Evolutionary conservation across 768 basidiomycete species (phyloP), one percentile per base, ranked within the genome.

Genomic region (Podaxis rugospora): DNA sequence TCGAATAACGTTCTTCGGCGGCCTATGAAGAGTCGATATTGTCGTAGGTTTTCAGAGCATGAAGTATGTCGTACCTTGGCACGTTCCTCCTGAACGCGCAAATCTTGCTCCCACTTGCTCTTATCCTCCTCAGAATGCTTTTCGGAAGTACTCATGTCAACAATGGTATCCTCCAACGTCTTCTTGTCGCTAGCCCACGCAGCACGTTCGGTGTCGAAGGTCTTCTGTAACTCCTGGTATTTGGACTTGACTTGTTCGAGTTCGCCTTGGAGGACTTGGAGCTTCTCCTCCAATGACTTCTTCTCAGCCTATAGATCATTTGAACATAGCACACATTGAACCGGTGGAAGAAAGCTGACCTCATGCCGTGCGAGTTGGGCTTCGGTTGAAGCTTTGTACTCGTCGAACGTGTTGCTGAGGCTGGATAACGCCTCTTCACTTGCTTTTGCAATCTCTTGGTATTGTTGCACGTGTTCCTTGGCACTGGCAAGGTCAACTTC

Each of bases 391-490:
- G 81, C 67, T 72, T 87, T 90, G 78, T 89, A 95, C 69, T 93
- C 88, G 58, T 95, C 93, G 64, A 88, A 87, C 0, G 90, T 92
- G 0, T 76, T 66, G 59, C 86, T 92, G 46, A 94, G 72, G 35
- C 83, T 81, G 28, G 83, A 78, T 5, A 95, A 77, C 7, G 92
- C 90, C 63, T 81, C 82, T 70, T 95, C 93, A 66, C 83, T 93
- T 0, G 91, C 89, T 67, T 88, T 83, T 63, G 89, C 89, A 66
- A 95, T 94, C 64, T 90, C 87, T 69, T 91, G 84, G 83, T 89
- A 95, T 70, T 95, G 93, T 62, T 89, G 83, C 28, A 89, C 86
- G 67, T 93, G 90, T 49, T 75, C 83, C 58, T 82, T 82, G 1
- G 92, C 87, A 18, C 84, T 76, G 9, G 85, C 79, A 37, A 93